These are phyloP conservation scores for Rhizopogon vulgaris DNA, from an alignment of 768 basidiomycete species.

Conservation along the genomic window DNA sequence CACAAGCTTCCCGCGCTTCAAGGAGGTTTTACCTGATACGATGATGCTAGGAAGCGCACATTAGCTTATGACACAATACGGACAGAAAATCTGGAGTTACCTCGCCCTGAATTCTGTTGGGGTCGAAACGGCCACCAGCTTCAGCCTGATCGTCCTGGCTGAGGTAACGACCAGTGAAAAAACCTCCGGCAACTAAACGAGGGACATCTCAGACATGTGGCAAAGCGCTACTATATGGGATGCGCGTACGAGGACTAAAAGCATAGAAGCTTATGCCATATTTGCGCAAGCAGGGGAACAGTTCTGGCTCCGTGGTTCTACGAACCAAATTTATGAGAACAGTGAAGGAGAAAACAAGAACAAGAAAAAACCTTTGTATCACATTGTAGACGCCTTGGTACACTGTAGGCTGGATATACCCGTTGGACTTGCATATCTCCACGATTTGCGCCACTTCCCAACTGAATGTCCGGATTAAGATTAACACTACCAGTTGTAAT, in stretches of 20 bases:
- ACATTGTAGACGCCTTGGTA: constrained; percentile 23
- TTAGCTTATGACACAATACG: not conserved
- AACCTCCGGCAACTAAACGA: constrained; percentile 30
- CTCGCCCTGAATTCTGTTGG: constrained; percentile 37
- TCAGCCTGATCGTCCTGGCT: constrained; percentile 35
- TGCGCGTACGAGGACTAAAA: constrained; percentile 24
- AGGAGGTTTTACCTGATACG: constrained; percentile 31
- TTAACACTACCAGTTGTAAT: not conserved
- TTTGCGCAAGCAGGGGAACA: constrained; percentile 21
- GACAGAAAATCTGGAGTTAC: constrained; percentile 17
- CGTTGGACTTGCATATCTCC: constrained; percentile 18
- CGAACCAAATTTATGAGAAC: not conserved
- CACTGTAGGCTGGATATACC: constrained; percentile 20
- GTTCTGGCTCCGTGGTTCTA: constrained; percentile 1
- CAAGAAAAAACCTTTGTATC: constrained; percentile 11
- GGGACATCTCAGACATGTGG: not conserved
- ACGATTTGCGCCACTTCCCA: constrained; percentile 31
- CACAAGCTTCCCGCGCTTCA: constrained; percentile 3
- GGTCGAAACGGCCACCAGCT: constrained; percentile 53
- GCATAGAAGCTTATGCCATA: constrained; percentile 28
- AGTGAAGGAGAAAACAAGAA: not conserved
- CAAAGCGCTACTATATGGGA: not conserved
- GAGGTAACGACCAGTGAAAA: constrained; percentile 34
- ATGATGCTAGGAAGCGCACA: constrained; percentile 24
- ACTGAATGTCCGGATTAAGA: constrained; percentile 3